Base-by-base conservation (phyloP, 768 basidiomycete species). In the Mycena rebaudengoi region DNA sequence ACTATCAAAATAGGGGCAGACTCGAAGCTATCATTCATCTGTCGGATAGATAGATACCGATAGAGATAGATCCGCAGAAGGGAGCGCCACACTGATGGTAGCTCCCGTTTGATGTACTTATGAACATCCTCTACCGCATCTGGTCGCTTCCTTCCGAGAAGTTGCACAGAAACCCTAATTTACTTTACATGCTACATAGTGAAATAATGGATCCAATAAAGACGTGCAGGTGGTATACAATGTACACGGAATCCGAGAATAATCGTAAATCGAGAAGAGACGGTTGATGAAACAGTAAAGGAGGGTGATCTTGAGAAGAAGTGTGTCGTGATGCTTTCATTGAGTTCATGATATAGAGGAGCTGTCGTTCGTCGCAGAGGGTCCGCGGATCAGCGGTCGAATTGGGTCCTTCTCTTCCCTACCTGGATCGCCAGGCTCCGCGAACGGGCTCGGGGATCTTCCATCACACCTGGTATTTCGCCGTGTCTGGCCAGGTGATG, bases 401-500 rank as follows among this genome's bases (percentile, higher is more conserved):
- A 80, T 14, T 26, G 54, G 13, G 53, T 54, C 45, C 57, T 67
- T 37, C 37, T 55, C 58, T 68, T 65, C 56, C 57, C 60, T 62
- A 59, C 33, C 58, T 53, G 43, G 41, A 51, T 50, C 35, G 71
- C 52, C 58, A 46, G 66, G 54, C 46, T 67, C 20, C 60, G 62
- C 53, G 66, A 52, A 60, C 87, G 78, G 16, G 91, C 88, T 26
- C 88, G 84, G 35, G 80, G 70, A 73, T 92, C 87, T 63, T 92
- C 87, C 51, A 74, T 74, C 11, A 90, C 88, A 26, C 85, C 88
- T 39, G 90, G 87, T 61, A 91, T 90, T 74, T 93, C 91, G 13
- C 91, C 91, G 62, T 82, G 84, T 66, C 85, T 86, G 48, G 82
- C 74, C 61, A 93, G 87, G 67, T 92, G 88, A 72, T 93, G 91